Conservation (phyloP, 495 filamentous ascomycete species). For the Trichocladium uniseriatum region DNA sequence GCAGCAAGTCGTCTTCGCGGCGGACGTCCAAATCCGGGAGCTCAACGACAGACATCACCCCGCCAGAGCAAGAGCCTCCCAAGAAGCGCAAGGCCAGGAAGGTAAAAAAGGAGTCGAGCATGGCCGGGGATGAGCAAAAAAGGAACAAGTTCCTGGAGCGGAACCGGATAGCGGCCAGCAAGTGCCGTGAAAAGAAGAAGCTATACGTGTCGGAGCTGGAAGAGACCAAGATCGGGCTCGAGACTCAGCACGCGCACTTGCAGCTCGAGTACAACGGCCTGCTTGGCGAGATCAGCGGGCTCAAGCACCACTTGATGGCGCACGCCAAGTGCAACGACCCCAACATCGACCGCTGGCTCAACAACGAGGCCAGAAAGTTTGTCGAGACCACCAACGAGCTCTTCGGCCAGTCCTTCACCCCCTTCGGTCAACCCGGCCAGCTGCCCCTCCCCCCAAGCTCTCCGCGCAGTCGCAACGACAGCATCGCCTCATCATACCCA, state of each 20-base stretch:
- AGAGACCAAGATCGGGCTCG: slow-evolving; percentile 33
- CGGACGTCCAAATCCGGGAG: slow-evolving; percentile 17
- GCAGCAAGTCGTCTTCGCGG: slow-evolving; percentile 19
- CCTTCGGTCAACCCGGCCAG: slow-evolving; percentile 8
- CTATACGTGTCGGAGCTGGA: slow-evolving; percentile 57
- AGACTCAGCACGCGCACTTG: slow-evolving; percentile 15
- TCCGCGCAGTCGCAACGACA: slow-evolving; percentile 16
- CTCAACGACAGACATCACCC: slow-evolving; percentile 19
- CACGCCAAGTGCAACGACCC: slow-evolving; percentile 51
- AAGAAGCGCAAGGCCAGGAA: slow-evolving; percentile 17
- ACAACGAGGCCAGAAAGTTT: slow-evolving; percentile 35
- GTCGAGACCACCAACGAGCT: slow-evolving; percentile 27
- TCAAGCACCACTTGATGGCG: slow-evolving; percentile 50
- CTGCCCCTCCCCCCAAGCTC: slow-evolving; percentile 4
- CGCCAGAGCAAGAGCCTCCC: slow-evolving; percentile 21
- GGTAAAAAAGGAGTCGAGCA: slow-evolving; percentile 6
- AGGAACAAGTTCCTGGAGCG: slow-evolving; percentile 57
- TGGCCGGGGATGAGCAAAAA: slow-evolving; percentile 23
- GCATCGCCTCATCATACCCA: slow-evolving; percentile 17
- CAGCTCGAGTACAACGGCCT: neutral
- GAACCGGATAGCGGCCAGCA: slow-evolving; percentile 76
- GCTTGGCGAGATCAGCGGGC: slow-evolving; percentile 24
- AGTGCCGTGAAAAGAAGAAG: slow-evolving; percentile 84
- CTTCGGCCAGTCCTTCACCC: slow-evolving; percentile 24
- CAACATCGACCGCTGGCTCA: slow-evolving; percentile 40